phyloP scores from a whole-genome alignment of 2,329 filamentous ascomycete genomes.

The Cladosporium colombiae region DNA sequence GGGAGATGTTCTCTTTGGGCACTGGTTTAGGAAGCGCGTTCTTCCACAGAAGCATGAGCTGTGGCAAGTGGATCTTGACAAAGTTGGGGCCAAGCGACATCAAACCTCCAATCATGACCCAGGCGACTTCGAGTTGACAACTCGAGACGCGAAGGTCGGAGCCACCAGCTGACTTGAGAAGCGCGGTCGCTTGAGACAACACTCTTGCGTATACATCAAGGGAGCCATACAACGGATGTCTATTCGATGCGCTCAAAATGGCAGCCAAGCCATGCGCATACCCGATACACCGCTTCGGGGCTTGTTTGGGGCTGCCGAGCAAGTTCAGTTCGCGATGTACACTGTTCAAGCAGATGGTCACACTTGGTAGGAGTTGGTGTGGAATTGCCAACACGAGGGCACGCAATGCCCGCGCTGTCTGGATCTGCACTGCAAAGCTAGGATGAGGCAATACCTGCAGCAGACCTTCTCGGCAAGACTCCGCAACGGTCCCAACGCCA shows the following conservation, averaged over 20 bases:
- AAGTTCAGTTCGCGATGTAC: slow-evolving; percentile 82
- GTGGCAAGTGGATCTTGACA: slow-evolving; percentile 95
- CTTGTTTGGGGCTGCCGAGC: slow-evolving; percentile 72
- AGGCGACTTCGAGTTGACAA: slow-evolving; percentile 95
- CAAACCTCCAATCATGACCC: slow-evolving; percentile 92
- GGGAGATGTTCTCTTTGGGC: slow-evolving; percentile 85
- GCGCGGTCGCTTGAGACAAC: slow-evolving; percentile 83
- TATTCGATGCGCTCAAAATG: slow-evolving; percentile 82
- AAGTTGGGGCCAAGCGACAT: slow-evolving; percentile 98
- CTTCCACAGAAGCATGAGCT: slow-evolving; percentile 92
- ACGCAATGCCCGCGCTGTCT: slow-evolving; percentile 82
- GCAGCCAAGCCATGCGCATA: slow-evolving; percentile 91
- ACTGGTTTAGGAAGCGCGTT: slow-evolving; percentile 93
- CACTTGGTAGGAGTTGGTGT: slow-evolving; percentile 83
- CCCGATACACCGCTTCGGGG: slow-evolving; percentile 79
- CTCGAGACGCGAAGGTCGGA: slow-evolving; percentile 88
- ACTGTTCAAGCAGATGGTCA: slow-evolving; percentile 96
- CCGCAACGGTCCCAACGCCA: slow-evolving; percentile 75
- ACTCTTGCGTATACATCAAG: slow-evolving; percentile 93
- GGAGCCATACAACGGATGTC: slow-evolving; percentile 88
- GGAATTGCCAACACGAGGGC: slow-evolving; percentile 87
- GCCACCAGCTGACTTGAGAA: slow-evolving; percentile 89
- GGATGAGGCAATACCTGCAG: slow-evolving; percentile 91
- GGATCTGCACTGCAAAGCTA: slow-evolving; percentile 93
- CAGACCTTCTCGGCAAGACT: slow-evolving; percentile 80